A percentile compares a stretch with the other conserved stretches of the same genome.
These are phyloP conservation scores for Saitozyma podzolica DNA, from an alignment of 768 basidiomycete species.

Conservation along the genomic window DNA sequence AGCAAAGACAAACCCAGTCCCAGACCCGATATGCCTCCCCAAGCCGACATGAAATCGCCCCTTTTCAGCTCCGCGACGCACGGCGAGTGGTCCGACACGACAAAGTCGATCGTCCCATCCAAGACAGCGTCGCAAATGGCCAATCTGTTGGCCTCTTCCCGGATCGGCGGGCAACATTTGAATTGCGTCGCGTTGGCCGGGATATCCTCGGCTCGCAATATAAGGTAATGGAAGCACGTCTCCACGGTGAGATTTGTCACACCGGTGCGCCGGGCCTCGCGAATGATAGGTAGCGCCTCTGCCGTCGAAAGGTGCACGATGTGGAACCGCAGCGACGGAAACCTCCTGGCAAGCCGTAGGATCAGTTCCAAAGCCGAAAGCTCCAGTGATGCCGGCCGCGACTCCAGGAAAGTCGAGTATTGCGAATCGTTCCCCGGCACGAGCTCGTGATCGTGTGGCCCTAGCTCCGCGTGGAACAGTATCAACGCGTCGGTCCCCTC, in stretches of 20 bases:
- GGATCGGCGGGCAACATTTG: constrained; percentile 95
- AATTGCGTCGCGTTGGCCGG: constrained; percentile 70
- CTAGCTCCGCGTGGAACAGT: constrained; percentile 89
- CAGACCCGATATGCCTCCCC: constrained; percentile 92
- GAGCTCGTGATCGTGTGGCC: constrained; percentile 23
- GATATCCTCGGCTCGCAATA: constrained; percentile 69
- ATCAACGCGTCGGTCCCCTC: constrained; percentile 71
- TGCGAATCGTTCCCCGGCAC: constrained; percentile 53
- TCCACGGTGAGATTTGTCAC: constrained; percentile 79
- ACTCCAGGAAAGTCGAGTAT: constrained; percentile 80
- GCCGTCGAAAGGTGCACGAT: constrained; percentile 94
- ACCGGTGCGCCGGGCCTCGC: constrained; percentile 62
- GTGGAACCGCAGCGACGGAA: constrained; percentile 66
- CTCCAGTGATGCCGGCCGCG: constrained; percentile 80
- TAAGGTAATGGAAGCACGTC: constrained; percentile 97
- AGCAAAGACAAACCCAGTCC: constrained; percentile 84
- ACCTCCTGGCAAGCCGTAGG: constrained; percentile 62
- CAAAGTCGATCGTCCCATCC: constrained; percentile 78
- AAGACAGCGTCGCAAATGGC: constrained; percentile 76
- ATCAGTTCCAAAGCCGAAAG: constrained; percentile 77
- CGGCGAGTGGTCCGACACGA: constrained; percentile 96
- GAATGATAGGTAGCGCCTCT: constrained; percentile 72
- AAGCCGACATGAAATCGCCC: constrained; percentile 75
- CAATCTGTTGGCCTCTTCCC: constrained; percentile 70
- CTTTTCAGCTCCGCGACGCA: constrained; percentile 80